Percentiles rank a stretch among this genome's conserved stretches.
phyloP scores from a whole-genome alignment of 345 rosid species.

The Excoecaria cochinchinensis region DNA sequence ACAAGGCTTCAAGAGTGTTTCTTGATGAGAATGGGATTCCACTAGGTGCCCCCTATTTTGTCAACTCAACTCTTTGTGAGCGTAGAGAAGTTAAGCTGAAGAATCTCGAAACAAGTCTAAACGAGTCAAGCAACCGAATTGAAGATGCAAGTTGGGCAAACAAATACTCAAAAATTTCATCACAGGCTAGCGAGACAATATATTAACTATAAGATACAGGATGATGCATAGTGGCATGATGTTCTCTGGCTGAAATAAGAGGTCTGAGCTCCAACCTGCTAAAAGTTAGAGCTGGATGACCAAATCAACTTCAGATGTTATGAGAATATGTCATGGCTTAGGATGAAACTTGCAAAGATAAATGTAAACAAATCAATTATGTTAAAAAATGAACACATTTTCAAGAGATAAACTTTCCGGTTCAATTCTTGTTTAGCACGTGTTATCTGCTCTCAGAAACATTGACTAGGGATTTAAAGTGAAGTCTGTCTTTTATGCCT shows the following conservation, averaged over 20 bases:
- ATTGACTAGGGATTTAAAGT: background rate
- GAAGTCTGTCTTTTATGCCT: background rate
- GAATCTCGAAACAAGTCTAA: background rate
- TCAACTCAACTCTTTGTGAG: background rate
- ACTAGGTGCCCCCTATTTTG: background rate
- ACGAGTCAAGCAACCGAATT: background rate
- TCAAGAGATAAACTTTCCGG: background rate
- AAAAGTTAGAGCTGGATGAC: background rate
- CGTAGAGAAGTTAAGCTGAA: background rate
- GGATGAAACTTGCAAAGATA: background rate
- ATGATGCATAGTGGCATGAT: background rate
- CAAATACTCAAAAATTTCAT: background rate
- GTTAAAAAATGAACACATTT: background rate
- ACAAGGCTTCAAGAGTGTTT: background rate
- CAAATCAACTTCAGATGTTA: background rate
- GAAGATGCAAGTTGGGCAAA: background rate
- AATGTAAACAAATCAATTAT: background rate
- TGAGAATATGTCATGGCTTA: background rate
- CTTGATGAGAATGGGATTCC: conserved; percentile 16
- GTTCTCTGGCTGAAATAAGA: background rate
- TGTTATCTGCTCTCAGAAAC: background rate
- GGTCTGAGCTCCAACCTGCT: background rate
- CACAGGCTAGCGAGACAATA: background rate
- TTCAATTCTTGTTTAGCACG: background rate
- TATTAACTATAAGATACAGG: background rate